These are phyloP conservation scores for Aureobasidium subglaciale DNA, from an alignment of 2,329 filamentous ascomycete species.

Conservation along the genomic window DNA sequence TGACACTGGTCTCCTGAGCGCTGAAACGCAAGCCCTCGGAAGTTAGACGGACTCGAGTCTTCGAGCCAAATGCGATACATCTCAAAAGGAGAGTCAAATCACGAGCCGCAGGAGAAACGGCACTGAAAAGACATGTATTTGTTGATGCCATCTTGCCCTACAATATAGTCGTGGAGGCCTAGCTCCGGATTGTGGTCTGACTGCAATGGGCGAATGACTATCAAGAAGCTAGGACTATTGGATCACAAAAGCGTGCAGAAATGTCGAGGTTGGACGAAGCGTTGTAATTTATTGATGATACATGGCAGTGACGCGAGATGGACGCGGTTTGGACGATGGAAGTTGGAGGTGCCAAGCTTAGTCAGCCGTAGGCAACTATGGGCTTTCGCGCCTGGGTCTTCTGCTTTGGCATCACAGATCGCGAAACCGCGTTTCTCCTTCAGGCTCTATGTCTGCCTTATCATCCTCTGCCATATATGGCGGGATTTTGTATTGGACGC, in stretches of 20 bases:
- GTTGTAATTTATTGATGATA: background rate
- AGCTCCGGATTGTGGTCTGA: background rate
- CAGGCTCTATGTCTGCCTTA: background rate
- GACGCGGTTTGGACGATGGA: background rate
- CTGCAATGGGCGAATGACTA: background rate
- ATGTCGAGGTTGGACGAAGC: background rate
- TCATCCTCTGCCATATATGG: background rate
- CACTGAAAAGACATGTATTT: slow-evolving; percentile 56
- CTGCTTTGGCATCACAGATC: too few relatives aligned
- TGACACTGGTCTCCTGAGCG: slow-evolving; percentile 78
- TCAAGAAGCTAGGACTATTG: background rate
- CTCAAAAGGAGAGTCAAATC: slow-evolving; percentile 62
- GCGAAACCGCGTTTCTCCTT: too few relatives aligned
- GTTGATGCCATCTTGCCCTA: background rate
- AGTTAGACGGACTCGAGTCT: slow-evolving; percentile 67
- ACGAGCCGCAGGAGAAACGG: slow-evolving; percentile 69
- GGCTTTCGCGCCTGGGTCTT: too few relatives aligned
- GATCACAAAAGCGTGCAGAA: background rate
- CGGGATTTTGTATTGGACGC: background rate
- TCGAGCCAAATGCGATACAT: slow-evolving; percentile 55
- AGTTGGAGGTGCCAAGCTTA: slow-evolving; percentile 8
- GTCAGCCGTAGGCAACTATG: slow-evolving; percentile 3
- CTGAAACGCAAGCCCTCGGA: slow-evolving; percentile 80
- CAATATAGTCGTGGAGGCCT: background rate
- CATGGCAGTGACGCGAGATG: background rate